A percentile compares a stretch with the other conserved stretches of the same genome.
Evolutionary conservation across 441 rosid genomes (phyloP).

Genomic region (Pelargonium cotyledonis): DNA sequence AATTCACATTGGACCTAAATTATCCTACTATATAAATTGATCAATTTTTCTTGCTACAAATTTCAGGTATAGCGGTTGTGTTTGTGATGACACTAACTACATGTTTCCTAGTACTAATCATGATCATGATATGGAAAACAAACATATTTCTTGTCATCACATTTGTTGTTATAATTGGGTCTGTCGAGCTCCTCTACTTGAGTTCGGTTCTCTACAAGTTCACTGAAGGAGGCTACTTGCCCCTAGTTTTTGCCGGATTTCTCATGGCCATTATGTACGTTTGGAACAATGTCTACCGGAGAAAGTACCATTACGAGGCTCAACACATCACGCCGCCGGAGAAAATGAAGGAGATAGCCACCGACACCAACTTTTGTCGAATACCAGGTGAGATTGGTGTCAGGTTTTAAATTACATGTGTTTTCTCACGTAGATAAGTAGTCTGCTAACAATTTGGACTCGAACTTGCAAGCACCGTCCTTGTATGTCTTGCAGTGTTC

Average conservation of each 20-base stretch:
- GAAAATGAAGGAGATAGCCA: constrained; percentile 24
- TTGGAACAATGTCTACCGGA: constrained; percentile 44
- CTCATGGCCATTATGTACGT: constrained; percentile 38
- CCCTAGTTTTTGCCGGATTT: constrained; percentile 35
- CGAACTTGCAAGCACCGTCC: no score
- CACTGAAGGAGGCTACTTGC: constrained; percentile 44
- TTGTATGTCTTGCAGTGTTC: no score
- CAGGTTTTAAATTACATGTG: no score
- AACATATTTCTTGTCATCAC: constrained; percentile 30
- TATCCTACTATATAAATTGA: no score
- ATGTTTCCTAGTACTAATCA: constrained; percentile 37
- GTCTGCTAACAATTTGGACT: no score
- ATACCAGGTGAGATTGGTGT: no score
- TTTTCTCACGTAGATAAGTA: no score
- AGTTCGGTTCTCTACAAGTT: constrained; percentile 55
- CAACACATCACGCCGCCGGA: constrained; percentile 38
- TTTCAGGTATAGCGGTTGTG: constrained; percentile 60
- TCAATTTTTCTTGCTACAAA: no score
- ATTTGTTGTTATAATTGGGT: constrained; percentile 31
- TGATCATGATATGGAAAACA: constrained; percentile 55
- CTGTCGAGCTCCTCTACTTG: constrained; percentile 34
- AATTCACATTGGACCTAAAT: no score
- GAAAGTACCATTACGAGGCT: constrained; percentile 43
- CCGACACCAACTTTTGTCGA: constrained; percentile 18
- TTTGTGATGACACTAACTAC: constrained; percentile 52